phyloP scores from a whole-genome alignment of 768 basidiomycete species.

The Pulveroboletus ravenelii region DNA sequence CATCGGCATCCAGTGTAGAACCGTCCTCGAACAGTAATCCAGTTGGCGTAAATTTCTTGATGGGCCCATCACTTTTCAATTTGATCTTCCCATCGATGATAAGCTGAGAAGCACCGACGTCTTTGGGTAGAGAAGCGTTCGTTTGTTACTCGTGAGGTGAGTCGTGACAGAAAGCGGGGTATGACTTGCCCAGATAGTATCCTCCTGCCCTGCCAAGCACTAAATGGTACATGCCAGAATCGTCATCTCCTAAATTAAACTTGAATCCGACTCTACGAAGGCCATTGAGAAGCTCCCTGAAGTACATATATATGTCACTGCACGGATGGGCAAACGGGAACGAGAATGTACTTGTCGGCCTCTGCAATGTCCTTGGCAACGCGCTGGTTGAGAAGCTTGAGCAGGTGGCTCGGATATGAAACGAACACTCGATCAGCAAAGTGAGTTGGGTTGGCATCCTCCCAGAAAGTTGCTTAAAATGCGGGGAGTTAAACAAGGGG shows the following conservation, averaged over 20 bases:
- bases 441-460: constrained; percentile 44
- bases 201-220: constrained; percentile 52
- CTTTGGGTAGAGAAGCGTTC: constrained; percentile 22
- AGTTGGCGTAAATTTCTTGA: constrained; percentile 32
- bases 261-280: constrained; percentile 57
- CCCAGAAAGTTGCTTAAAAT: constrained; percentile 35
- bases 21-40: constrained; percentile 25
- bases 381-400: constrained; percentile 33
- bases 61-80: constrained; percentile 27
- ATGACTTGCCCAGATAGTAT: constrained; percentile 56
- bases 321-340: not conserved
- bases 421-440: constrained; percentile 51
- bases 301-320: not conserved
- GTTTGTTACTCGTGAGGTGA: not conserved
- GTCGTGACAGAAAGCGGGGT: not conserved
- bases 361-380: constrained; percentile 43
- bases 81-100: constrained; percentile 47
- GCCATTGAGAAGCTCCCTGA: constrained; percentile 50
- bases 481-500: not conserved
- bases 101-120: constrained; percentile 38
- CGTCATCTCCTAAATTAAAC: constrained; percentile 45
- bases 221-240: constrained; percentile 46
- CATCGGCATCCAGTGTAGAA: constrained; percentile 42
- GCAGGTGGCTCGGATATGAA: constrained; percentile 38
- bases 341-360: constrained; percentile 45